A percentile compares a stretch with the other conserved stretches of the same genome.
These are phyloP conservation scores for Eucalyptus sp. DNA, from an alignment of 345 rosid species.

Conservation along the genomic window DNA sequence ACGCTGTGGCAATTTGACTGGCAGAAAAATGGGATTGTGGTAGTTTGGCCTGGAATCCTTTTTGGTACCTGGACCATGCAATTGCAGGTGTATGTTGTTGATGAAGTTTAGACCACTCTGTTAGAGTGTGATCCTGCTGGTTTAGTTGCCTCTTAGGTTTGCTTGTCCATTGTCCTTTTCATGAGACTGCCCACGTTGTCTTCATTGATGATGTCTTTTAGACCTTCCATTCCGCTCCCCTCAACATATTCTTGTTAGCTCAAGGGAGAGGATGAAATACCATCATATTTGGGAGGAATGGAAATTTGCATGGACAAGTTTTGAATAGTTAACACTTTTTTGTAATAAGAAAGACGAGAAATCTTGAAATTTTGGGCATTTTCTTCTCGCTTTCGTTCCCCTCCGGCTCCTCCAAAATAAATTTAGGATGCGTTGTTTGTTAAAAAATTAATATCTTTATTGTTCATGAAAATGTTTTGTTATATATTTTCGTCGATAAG, in stretches of 20 bases:
- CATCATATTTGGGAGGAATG: not conserved
- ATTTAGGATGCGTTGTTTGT: not conserved
- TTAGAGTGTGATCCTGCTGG: not conserved
- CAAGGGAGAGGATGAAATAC: not conserved
- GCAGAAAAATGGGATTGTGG: not conserved
- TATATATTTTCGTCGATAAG: accelerated
- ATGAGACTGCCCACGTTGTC: not conserved
- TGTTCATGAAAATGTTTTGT: not conserved
- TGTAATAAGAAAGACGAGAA: not conserved
- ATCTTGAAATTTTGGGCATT: not conserved
- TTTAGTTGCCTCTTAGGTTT: not conserved
- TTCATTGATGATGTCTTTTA: not conserved
- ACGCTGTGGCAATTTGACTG: not conserved
- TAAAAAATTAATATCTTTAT: not conserved
- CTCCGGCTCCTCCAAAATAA: not conserved
- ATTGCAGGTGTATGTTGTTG: not conserved
- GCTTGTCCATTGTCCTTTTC: not conserved
- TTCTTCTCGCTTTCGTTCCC: not conserved
- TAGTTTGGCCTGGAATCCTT: not conserved
- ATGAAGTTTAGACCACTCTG: not conserved
- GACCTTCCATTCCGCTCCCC: not conserved
- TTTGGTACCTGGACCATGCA: not conserved
- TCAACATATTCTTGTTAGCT: not conserved
- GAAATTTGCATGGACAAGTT: not conserved
- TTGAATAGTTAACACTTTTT: not conserved